Conservation (phyloP, 2,329 filamentous ascomycete genomes). For the Phyllosticta paracitricarpa region DNA sequence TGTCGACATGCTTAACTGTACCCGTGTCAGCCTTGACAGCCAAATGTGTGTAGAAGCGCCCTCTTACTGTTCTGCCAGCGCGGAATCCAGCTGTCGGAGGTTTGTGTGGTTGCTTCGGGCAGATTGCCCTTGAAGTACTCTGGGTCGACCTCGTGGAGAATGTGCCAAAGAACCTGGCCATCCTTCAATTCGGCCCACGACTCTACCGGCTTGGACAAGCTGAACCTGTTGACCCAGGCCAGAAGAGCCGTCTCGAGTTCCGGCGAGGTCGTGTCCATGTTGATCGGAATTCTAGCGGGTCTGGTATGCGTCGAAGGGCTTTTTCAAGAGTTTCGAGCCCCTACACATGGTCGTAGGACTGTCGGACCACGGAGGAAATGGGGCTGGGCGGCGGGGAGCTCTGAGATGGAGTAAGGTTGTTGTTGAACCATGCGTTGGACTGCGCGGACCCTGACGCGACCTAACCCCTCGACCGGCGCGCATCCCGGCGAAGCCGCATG, state of each 20-base stretch:
- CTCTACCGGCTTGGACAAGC: conserved; percentile 25
- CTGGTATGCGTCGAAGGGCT: background rate
- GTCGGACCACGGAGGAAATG: background rate
- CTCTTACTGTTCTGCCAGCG: conserved; percentile 38
- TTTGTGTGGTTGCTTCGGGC: conserved; percentile 34
- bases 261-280: conserved; percentile 9
- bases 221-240: conserved; percentile 29
- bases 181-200: conserved; percentile 36
- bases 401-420: background rate
- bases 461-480: background rate
- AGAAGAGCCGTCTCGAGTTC: conserved; percentile 11
- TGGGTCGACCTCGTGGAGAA: conserved; percentile 37
- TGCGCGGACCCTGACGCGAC: background rate
- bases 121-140: conserved; percentile 40
- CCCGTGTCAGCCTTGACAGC: conserved; percentile 6
- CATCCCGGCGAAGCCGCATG: background rate
- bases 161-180: conserved; percentile 38
- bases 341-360: background rate
- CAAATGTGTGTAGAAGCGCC: background rate
- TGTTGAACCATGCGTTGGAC: background rate
- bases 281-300: background rate
- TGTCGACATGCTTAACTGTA: conserved; percentile 38
- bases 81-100: conserved; percentile 40
- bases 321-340: background rate
- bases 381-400: background rate